Evolutionary conservation across 306 rosid species (phyloP).

Genomic region (Delonix regia): DNA sequence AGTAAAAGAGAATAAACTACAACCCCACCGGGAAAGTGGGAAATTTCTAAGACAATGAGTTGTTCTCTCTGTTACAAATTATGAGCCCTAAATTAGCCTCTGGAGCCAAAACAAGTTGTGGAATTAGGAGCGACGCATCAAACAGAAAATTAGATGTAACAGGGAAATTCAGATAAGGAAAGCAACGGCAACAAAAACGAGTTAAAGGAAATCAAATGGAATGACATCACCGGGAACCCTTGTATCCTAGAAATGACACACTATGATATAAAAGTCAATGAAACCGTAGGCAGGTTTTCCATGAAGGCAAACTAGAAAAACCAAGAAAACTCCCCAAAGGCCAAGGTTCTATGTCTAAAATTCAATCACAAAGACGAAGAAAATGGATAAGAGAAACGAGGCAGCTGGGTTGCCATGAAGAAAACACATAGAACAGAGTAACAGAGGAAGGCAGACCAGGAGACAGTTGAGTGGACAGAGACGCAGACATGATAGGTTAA

Average conservation of each 20-base stretch:
- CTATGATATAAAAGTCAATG: neutral
- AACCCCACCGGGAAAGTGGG: slow-evolving; percentile 39
- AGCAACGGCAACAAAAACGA: neutral
- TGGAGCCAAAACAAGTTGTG: slow-evolving; percentile 25
- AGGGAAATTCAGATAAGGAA: no score
- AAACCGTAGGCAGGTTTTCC: neutral
- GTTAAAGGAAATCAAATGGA: neutral
- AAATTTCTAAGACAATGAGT: slow-evolving; percentile 18
- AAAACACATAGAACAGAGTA: slow-evolving; percentile 34
- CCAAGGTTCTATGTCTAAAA: no score
- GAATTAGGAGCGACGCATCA: slow-evolving; percentile 29
- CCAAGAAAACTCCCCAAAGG: neutral
- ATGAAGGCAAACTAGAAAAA: neutral
- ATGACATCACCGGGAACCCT: neutral
- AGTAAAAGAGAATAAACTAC: neutral
- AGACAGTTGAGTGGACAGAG: slow-evolving; percentile 13
- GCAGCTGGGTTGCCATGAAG: no score
- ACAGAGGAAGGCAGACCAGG: slow-evolving; percentile 39
- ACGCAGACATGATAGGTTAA: slow-evolving; percentile 33
- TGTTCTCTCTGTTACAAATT: neutral
- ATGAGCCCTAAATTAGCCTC: slow-evolving; percentile 10
- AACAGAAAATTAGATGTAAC: neutral
- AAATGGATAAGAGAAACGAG: neutral
- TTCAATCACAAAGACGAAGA: neutral
- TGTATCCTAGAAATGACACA: neutral